A percentile compares a stretch with the other conserved stretches of the same genome.
Evolutionary conservation across 768 basidiomycete genomes (phyloP).

Genomic region (Macrolepiota dolichaula): DNA sequence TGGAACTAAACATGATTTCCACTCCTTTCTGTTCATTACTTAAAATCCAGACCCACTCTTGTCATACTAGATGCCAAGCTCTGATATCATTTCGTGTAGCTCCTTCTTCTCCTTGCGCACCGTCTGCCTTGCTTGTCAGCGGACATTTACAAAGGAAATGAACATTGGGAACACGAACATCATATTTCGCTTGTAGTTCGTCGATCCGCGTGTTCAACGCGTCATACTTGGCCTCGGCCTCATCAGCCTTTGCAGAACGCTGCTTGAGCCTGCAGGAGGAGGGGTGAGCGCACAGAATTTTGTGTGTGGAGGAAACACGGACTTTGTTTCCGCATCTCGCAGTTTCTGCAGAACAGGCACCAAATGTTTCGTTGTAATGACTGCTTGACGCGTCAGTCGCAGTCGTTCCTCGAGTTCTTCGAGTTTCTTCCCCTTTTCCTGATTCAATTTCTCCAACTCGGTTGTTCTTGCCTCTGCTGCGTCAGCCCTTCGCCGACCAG

Average conservation of each 20-base stretch:
- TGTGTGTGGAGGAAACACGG: slow-evolving; percentile 14
- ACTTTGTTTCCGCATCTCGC: slow-evolving; percentile 25
- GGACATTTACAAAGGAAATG: background rate
- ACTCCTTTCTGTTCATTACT: background rate
- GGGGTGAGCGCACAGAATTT: background rate
- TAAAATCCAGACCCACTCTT: background rate
- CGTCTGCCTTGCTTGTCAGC: background rate
- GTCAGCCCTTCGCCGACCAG: slow-evolving; percentile 10
- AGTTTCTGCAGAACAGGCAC: slow-evolving; percentile 18
- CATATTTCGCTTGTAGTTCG: background rate
- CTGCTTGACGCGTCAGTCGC: slow-evolving; percentile 17
- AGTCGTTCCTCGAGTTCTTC: slow-evolving; percentile 21
- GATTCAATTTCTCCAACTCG: slow-evolving; percentile 26
- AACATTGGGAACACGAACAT: background rate
- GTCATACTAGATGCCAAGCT: slow-evolving; percentile 1
- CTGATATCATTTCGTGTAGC: slow-evolving; percentile 5
- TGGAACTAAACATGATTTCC: background rate
- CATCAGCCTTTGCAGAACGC: background rate
- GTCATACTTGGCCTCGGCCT: slow-evolving; percentile 4
- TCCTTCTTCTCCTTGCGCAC: slow-evolving; percentile 1
- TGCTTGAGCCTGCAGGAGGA: background rate
- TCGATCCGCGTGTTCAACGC: slow-evolving; percentile 4
- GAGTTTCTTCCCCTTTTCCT: slow-evolving; percentile 20
- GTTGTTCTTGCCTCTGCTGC: slow-evolving; percentile 12
- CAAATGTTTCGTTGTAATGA: slow-evolving; percentile 19